phyloP scores from a whole-genome alignment of 352 stramenopile species.

The Pythium phragmiticola region DNA sequence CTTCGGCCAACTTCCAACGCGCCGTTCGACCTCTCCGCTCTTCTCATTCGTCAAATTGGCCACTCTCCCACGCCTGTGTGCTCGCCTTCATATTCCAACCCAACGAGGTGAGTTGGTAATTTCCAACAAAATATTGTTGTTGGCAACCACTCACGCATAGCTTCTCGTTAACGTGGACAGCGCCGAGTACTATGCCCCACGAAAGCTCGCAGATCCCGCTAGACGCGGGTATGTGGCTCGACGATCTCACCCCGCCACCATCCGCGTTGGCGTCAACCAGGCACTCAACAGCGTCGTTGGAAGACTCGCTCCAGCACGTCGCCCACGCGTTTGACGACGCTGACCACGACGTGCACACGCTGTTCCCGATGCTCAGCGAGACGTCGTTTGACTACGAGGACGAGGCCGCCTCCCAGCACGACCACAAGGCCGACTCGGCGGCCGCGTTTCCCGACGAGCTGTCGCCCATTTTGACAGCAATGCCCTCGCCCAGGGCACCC shows the following conservation, averaged over 20 bases:
- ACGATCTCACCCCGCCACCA: constrained; percentile 17
- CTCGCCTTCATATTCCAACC: background rate
- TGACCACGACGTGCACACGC: constrained; percentile 25
- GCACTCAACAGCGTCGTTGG: constrained; percentile 30
- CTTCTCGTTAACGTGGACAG: background rate
- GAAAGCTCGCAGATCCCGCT: constrained; percentile 19
- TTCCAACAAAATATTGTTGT: background rate
- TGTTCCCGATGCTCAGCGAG: constrained; percentile 35
- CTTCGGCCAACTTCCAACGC: background rate
- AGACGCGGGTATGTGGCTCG: constrained; percentile 26
- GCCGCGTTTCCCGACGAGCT: constrained; percentile 41
- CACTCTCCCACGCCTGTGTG: background rate
- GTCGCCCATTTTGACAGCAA: constrained; percentile 56
- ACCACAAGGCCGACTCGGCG: constrained; percentile 16
- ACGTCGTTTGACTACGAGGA: constrained; percentile 39
- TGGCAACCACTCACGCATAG: background rate
- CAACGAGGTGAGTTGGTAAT: background rate
- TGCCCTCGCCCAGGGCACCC: constrained; percentile 20
- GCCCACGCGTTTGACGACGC: constrained; percentile 30
- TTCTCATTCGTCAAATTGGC: background rate
- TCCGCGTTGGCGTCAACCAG: background rate
- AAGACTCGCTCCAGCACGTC: constrained; percentile 49
- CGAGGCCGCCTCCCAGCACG: constrained; percentile 4
- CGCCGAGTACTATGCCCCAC: constrained; percentile 6
- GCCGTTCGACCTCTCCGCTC: background rate